A percentile compares a stretch with the other conserved stretches of the same genome.
phyloP scores from a whole-genome alignment of 2,329 filamentous ascomycete species.

The Parastagonospora avenae region DNA sequence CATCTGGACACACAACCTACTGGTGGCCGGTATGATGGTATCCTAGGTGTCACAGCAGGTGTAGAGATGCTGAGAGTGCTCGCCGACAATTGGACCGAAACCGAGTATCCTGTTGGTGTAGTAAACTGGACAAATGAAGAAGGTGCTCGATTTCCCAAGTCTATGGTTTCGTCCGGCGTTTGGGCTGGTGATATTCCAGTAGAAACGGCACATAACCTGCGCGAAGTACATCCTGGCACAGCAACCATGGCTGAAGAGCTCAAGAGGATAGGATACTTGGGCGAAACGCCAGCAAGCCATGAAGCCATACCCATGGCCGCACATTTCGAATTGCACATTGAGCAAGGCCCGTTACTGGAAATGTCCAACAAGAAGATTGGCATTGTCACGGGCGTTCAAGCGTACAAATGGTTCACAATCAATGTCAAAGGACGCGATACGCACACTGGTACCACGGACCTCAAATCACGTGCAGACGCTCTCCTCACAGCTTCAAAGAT shows the following conservation, averaged over 20 bases:
- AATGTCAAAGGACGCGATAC: slow-evolving; percentile 69
- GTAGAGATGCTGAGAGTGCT: slow-evolving; percentile 74
- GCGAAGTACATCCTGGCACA: slow-evolving; percentile 65
- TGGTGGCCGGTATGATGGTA: slow-evolving; percentile 76
- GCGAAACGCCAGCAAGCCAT: slow-evolving; percentile 61
- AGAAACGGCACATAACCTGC: slow-evolving; percentile 63
- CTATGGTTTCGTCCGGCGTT: slow-evolving; percentile 75
- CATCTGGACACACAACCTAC: slow-evolving; percentile 64
- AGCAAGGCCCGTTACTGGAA: slow-evolving; percentile 80
- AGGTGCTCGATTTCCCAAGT: slow-evolving; percentile 77
- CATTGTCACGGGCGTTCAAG: slow-evolving; percentile 74
- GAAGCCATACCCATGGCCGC: slow-evolving; percentile 69
- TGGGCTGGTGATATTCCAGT: slow-evolving; percentile 73
- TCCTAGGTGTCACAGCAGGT: slow-evolving; percentile 74
- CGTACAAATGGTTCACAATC: slow-evolving; percentile 75
- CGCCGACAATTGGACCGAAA: slow-evolving; percentile 69
- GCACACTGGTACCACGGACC: slow-evolving; percentile 77
- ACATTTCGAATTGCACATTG: slow-evolving; percentile 85
- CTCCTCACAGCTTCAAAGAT: slow-evolving; percentile 70
- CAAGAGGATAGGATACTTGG: slow-evolving; percentile 73
- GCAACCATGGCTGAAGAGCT: slow-evolving; percentile 72
- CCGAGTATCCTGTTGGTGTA: slow-evolving; percentile 72
- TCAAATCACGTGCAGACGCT: slow-evolving; percentile 69
- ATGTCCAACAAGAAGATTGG: slow-evolving; percentile 67
- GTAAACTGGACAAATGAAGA: slow-evolving; percentile 87